Evolutionary conservation across 225 moss, liverwort and hornwort species (phyloP).

Genomic region (Takakia lepidozioides): DNA sequence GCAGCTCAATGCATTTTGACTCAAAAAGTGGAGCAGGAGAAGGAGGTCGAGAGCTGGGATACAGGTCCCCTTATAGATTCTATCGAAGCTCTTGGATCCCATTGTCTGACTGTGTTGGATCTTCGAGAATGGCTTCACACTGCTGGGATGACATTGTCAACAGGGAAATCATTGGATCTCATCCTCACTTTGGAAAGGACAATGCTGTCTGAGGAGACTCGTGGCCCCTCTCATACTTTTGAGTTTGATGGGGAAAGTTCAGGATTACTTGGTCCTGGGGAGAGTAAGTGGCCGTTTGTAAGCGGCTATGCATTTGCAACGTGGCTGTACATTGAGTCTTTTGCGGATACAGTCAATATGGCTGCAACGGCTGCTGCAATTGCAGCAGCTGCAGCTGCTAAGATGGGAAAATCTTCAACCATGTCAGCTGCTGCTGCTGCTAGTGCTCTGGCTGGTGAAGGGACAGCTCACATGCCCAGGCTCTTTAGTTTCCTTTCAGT

Average conservation of each 20-base stretch:
- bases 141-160: slow-evolving; percentile 57
- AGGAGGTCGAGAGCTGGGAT: slow-evolving; percentile 51
- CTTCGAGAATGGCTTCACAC: slow-evolving; percentile 93
- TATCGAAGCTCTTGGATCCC: slow-evolving; percentile 89
- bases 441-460: slow-evolving; percentile 95
- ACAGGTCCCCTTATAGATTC: slow-evolving; percentile 65
- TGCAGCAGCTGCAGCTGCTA: slow-evolving; percentile 89
- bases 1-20: slow-evolving; percentile 59
- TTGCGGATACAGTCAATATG: slow-evolving; percentile 93
- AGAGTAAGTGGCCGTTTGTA: slow-evolving; percentile 92
- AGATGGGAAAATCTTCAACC: slow-evolving; percentile 80
- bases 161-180: slow-evolving; percentile 72
- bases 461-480: slow-evolving; percentile 98
- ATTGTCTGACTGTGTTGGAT: slow-evolving; percentile 78
- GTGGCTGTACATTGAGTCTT: slow-evolving; percentile 97
- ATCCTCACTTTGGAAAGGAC: slow-evolving; percentile 78
- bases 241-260: slow-evolving; percentile 98
- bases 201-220: slow-evolving; percentile 82
- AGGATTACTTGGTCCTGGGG: slow-evolving; percentile 93
- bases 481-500: slow-evolving; percentile 97
- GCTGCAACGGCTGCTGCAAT: slow-evolving; percentile 96
- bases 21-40: slow-evolving; percentile 35
- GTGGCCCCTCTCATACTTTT: slow-evolving; percentile 87
- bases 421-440: slow-evolving; percentile 99
- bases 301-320: slow-evolving; percentile 93